Percentiles rank a stretch among this genome's conserved stretches.
Conservation (phyloP, 768 basidiomycete species). For the Lyophyllum semitale region DNA sequence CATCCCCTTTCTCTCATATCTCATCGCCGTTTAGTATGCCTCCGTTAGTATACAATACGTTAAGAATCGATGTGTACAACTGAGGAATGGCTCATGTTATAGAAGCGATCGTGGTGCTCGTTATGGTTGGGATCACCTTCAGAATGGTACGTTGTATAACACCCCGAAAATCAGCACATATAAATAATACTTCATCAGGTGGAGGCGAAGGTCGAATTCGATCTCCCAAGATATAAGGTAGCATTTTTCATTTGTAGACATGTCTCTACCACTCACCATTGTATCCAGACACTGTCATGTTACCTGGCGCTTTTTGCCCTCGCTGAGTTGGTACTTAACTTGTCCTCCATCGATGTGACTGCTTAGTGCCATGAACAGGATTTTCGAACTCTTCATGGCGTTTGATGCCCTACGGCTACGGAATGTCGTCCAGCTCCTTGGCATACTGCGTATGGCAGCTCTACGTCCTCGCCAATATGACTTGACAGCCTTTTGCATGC, state of each 20-base stretch:
- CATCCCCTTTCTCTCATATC: slow-evolving; percentile 4
- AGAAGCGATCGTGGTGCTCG: slow-evolving; percentile 78
- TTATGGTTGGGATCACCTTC: slow-evolving; percentile 75
- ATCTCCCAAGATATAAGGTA: slow-evolving; percentile 55
- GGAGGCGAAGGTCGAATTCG: slow-evolving; percentile 46
- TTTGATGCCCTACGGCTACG: slow-evolving; percentile 80
- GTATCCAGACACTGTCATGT: slow-evolving; percentile 70
- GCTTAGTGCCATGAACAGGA: slow-evolving; percentile 38
- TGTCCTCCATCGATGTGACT: neutral
- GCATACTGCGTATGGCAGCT: slow-evolving; percentile 59
- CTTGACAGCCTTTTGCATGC: slow-evolving; percentile 2
- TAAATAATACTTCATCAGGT: slow-evolving; percentile 40
- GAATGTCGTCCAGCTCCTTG: slow-evolving; percentile 78
- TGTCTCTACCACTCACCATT: neutral
- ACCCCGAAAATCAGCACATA: neutral
- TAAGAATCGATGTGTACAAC: neutral
- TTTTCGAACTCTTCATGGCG: slow-evolving; percentile 81
- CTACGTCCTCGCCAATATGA: no score
- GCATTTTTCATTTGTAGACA: neutral
- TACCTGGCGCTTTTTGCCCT: slow-evolving; percentile 84
- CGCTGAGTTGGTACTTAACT: slow-evolving; percentile 59
- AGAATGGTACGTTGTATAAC: slow-evolving; percentile 46
- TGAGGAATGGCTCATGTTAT: slow-evolving; percentile 10
- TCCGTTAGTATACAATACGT: slow-evolving; percentile 50
- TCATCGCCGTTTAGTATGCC: slow-evolving; percentile 40